Base-by-base conservation (phyloP, 441 rosid genomes). In the Melastoma candidum region DNA sequence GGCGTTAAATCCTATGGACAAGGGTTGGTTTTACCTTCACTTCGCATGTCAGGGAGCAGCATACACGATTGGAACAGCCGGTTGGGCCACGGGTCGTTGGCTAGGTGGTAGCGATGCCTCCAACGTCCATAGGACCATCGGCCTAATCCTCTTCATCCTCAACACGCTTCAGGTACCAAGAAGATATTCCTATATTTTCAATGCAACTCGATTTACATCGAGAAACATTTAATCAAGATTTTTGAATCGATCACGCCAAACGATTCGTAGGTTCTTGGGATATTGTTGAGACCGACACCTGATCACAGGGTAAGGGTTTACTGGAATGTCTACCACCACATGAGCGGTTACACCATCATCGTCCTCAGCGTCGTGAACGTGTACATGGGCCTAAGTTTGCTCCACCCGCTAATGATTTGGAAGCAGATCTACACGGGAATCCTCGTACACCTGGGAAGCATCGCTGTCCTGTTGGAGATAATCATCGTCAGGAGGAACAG, bases 81-180 rank as follows among this genome's bases (percentile, higher is more conserved):
- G 78, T 50, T 73, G 81, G 81, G 68, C 64, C 56, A 14, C 68
- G 27, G 81, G 72, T 24, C 45, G 72, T 11, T 72, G 73, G 73
- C 58, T 72, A 32, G 71, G 71, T 46, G 58, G 64, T 12, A 48
- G 63, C 12, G 51, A 67, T 61, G 56, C 52, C 24, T 58, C 53
- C 11, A 63, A 56, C 49, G 47, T 68, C 0, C 75, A 72, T 44
- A 66, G 67, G 45, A 52, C 68, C 52, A 71, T 76, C 25, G 72
- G 72, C n/a, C 65, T 65, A 45, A 14, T 76, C 25, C 54, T 70
- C 12, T 76, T 76, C 58, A 57, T 70, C 46, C 63, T 70, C 22
- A 47, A 68, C 54, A 67, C 73, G 6, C 6, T 68, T 7, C 36
- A 29, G 36, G 36, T 29, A 17, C 22, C 22, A 17, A 17, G 22